Base-by-base conservation (phyloP, 2,329 filamentous ascomycete species). In the Hymenoscyphus infarciens region DNA sequence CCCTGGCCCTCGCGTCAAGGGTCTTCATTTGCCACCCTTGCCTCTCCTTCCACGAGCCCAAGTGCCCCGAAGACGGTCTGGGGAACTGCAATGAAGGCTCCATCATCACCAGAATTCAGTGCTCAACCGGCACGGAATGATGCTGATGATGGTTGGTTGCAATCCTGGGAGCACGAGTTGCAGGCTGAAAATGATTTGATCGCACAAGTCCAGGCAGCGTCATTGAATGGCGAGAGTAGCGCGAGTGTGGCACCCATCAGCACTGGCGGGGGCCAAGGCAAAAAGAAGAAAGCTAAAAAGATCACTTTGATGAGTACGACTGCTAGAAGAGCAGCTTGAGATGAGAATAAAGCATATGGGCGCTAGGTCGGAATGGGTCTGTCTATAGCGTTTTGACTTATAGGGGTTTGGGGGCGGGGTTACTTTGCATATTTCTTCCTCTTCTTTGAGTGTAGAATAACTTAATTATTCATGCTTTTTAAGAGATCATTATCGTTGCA, bases 81-180 rank as follows among this genome's bases (percentile, higher is more conserved):
- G 94, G 94, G 94, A n/a, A 98, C 94, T 0, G 82, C 84, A 3
- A 86, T 83, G 0, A 78, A 96, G 2, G 72, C 79, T 2, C 79
- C 86, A 0, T 78, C 77, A 0, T 87, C 85, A 3, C 85, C 87
- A 1, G 82, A 83, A 11, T 70, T 86, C 31, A 77, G 31, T 75
- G 76, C 73, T 73, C 64, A 65, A 13, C 54, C 61, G 19, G 27
- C 56, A 7, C 64, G 69, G 29, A 63, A 63, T 25, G 68, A 71
- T 54, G 77, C 75, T 2, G 86, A 92, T 65, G 93, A 97, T 73
- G 94, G 93, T 0, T 97, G 93, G 93, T 79, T 94, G 16, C 87
- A 90, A 69, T 91, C 88, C 1, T 91, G 88, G 88, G 91, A 96
- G 71, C 87, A 89, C 62, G 85, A 97, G 62, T 74, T 96, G 16